Evolutionary conservation across 1,284 basidiomycete species (phyloP), one percentile per base, ranked within the genome.

Genomic region (Chondrostereum purpureum): DNA sequence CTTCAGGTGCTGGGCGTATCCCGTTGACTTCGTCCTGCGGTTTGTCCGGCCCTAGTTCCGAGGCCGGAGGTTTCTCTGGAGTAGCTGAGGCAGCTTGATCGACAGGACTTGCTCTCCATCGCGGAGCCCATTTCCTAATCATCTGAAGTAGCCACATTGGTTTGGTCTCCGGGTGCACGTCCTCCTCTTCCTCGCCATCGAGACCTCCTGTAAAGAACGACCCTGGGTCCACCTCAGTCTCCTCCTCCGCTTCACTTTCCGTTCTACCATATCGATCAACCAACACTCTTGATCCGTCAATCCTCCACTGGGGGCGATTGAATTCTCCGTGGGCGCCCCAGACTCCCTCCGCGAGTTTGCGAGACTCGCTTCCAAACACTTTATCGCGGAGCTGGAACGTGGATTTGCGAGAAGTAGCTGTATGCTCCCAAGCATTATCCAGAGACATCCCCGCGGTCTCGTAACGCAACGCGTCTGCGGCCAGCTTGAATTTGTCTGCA

Each of bases 221-320:
- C 43, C 61, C 54, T 17, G 60, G 65, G 24, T 73, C 75, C 4
- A 77, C 60, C 42, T 56, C 64, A 34, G 62, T 64, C 58, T 88
- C 86, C 52, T 88, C 85, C 54, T 82, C 82, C 17, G 70, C 84
- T 61, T 88, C 85, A 49, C 75, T 78, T 64, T 85, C 83, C 46
- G 83, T 88, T 39, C 84, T 66, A 11, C 86, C 85, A 35, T 77
- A 57, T 27, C 65, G 60, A 59, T 88, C 85, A 40, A 88, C 84
- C 1, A 80, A 58, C 38, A 75, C 64, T 58, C 75, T 72, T 27
- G 58, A 54, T 4, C 83, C 83, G 53, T 82, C 80, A 31, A 86
- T 60, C 47, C 74, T 78, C 78, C 80, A 79, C 58, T 88, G 83
- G 48, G 83, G 60, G 4, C 79, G 67, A 54, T 79, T 78, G 58